Conservation (phyloP, 2,329 filamentous ascomycete genomes). For the Cladosporium cucumerinum region DNA sequence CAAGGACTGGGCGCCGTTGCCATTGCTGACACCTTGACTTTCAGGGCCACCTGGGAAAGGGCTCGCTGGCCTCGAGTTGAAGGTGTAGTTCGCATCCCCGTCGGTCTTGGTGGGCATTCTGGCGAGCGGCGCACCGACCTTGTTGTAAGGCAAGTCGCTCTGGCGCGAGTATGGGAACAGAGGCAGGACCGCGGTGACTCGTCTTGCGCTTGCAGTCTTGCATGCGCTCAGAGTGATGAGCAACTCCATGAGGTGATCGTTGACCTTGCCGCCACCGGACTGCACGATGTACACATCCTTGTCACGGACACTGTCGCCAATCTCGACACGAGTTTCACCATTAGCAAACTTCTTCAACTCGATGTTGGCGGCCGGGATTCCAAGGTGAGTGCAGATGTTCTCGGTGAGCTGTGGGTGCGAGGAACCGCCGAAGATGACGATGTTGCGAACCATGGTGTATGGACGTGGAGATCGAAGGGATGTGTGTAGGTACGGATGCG, state of each 20-base stretch:
- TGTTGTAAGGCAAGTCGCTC: constrained; percentile 95
- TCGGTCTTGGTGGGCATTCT: constrained; percentile 57
- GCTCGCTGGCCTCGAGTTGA: constrained; percentile 87
- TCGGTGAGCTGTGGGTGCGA: constrained; percentile 87
- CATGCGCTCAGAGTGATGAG: constrained; percentile 98
- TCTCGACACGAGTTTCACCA: constrained; percentile 92
- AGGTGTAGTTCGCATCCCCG: constrained; percentile 67
- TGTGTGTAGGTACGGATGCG: neutral
- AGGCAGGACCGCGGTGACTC: constrained; percentile 89
- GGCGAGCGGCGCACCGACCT: constrained; percentile 81
- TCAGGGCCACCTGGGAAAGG: constrained; percentile 70
- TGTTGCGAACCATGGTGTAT: constrained; percentile 78
- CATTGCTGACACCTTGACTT: constrained; percentile 59
- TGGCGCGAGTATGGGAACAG: constrained; percentile 97
- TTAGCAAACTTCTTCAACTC: constrained; percentile 89
- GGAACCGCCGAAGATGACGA: constrained; percentile 88
- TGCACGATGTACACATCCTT: constrained; percentile 99
- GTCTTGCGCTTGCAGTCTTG: constrained; percentile 87
- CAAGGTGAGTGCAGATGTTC: constrained; percentile 81
- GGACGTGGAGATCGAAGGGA: neutral
- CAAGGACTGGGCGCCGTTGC: constrained; percentile 63
- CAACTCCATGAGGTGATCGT: constrained; percentile 93
- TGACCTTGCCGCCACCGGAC: constrained; percentile 86
- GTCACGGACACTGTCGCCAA: constrained; percentile 90
- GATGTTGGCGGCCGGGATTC: constrained; percentile 79